phyloP scores from a whole-genome alignment of 768 basidiomycete genomes.

The Lactifluus rugatus region DNA sequence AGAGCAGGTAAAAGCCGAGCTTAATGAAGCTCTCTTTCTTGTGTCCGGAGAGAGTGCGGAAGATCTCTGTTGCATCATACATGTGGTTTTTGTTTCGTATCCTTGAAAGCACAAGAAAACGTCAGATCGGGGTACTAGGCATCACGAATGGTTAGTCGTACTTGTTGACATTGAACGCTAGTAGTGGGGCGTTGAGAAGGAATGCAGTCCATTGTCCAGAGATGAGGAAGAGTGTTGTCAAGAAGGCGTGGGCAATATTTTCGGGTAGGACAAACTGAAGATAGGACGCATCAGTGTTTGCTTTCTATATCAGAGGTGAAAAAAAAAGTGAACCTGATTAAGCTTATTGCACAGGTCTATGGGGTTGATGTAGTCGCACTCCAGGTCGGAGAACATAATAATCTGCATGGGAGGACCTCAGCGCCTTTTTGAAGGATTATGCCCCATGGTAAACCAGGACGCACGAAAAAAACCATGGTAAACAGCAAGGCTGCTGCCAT shows the following conservation, averaged over 20 bases:
- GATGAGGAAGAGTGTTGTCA: slow-evolving; percentile 84
- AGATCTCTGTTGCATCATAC: slow-evolving; percentile 99
- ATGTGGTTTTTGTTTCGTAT: slow-evolving; percentile 91
- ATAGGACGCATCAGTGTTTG: background rate
- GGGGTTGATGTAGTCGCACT: slow-evolving; percentile 99
- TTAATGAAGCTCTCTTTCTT: slow-evolving; percentile 97
- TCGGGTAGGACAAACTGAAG: slow-evolving; percentile 94
- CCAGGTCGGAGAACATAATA: slow-evolving; percentile 99
- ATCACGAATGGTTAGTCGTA: slow-evolving; percentile 31
- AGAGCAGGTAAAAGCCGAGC: slow-evolving; percentile 85
- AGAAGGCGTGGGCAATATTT: slow-evolving; percentile 88
- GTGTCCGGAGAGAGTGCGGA: slow-evolving; percentile 85
- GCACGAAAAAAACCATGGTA: slow-evolving; percentile 98
- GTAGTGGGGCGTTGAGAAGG: slow-evolving; percentile 78
- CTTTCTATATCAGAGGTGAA: background rate
- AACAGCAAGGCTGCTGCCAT: slow-evolving; percentile 92
- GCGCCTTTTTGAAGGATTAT: background rate
- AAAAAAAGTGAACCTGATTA: slow-evolving; percentile 57
- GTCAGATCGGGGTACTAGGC: background rate
- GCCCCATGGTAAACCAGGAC: slow-evolving; percentile 28
- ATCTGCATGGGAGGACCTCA: slow-evolving; percentile 46
- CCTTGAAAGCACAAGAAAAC: slow-evolving; percentile 32
- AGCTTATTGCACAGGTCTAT: slow-evolving; percentile 99
- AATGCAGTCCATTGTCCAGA: slow-evolving; percentile 95
- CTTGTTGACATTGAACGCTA: slow-evolving; percentile 93